Evolutionary conservation across 176 grass and related monocot species (phyloP), one percentile per base, ranked within the genome.

Genomic region (Phoenix roebelenii): DNA sequence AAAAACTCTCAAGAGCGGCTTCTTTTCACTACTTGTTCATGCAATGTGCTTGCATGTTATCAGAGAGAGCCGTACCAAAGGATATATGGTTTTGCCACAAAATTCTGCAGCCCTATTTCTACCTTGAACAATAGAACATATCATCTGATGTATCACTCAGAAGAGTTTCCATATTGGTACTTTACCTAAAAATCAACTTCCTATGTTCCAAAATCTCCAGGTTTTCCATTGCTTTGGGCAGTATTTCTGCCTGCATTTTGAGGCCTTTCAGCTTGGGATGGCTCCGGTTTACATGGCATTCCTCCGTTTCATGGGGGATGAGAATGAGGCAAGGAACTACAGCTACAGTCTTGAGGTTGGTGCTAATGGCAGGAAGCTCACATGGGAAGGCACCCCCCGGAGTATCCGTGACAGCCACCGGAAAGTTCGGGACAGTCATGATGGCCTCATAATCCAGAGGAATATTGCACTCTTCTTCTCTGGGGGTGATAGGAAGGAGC

Each of bases 381-480:
- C 78, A 56, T 95, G 90, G 90, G 85, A 95, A 70, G 90, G 90
- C 7, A 95, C 77, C 54, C 90, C 90, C 16, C 82, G 90, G 23
- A 86, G 90, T 62, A 89, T 95, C 56, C 62, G 90, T 18, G 90
- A 95, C 65, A 89, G 82, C 66, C 90, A 95, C 55, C 68, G 79
- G 56, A 95, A 95, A 79, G 90, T 95, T 22, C 72, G 90, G 19
- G 90, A 89, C 59, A 89, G 90, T 48, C 90, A 95, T 24, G 90
- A 95, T 2, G 90, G 90, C 51, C 82, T 95, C 18, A 85, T 95
- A 75, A 95, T 95, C 64, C 90, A 89, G 67, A 75, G 85, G 22
- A 95, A 84, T 72, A 86, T 95, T 82, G 90, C 90, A 52, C 76
- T 95, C 9, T 95, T 95, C 73, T 95, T 95, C 82, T 89, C 85